A percentile compares a stretch with the other conserved stretches of the same genome.
Conservation (phyloP, 176 grass and related monocot species). For the Aegilops longissima region DNA sequence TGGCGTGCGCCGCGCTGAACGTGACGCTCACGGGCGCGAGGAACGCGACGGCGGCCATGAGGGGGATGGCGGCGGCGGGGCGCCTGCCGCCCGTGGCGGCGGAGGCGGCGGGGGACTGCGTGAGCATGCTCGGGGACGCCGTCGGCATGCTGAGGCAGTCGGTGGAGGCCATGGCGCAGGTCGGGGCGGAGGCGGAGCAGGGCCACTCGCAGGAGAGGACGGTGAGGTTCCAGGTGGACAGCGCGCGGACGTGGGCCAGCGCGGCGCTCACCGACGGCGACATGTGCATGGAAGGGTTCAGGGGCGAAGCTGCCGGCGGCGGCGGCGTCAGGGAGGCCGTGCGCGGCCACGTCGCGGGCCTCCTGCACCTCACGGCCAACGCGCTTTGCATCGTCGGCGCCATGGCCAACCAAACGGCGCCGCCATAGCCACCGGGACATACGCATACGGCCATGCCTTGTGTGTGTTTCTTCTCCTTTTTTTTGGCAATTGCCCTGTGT, state of each 20-base stretch:
- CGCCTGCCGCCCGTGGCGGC: constrained; percentile 32
- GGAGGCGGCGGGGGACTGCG: constrained; percentile 60
- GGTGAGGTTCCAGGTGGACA: constrained; percentile 48
- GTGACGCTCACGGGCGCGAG: constrained; percentile 34
- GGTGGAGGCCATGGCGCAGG: constrained; percentile 40
- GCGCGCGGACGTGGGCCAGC: constrained; percentile 82
- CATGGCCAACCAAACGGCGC: constrained; percentile 37
- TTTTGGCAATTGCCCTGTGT: background rate
- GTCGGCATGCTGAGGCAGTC: constrained; percentile 54
- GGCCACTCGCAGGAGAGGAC: background rate
- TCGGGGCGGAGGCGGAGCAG: background rate
- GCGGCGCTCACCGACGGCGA: constrained; percentile 73
- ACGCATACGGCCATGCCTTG: too few relatives aligned
- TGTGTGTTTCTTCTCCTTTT: background rate
- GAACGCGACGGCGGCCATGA: constrained; percentile 27
- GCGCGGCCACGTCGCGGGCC: constrained; percentile 36
- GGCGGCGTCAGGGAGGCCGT: constrained; percentile 37
- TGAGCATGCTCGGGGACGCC: constrained; percentile 54
- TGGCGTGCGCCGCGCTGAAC: constrained; percentile 46
- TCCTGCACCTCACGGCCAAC: constrained; percentile 54
- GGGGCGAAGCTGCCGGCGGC: constrained; percentile 2
- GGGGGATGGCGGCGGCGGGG: constrained; percentile 3
- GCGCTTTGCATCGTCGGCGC: constrained; percentile 58
- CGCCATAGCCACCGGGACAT: background rate
- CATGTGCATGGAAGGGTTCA: constrained; percentile 78